phyloP scores from a whole-genome alignment of 2,329 filamentous ascomycete species.

The Sclerotinia glacialis region DNA sequence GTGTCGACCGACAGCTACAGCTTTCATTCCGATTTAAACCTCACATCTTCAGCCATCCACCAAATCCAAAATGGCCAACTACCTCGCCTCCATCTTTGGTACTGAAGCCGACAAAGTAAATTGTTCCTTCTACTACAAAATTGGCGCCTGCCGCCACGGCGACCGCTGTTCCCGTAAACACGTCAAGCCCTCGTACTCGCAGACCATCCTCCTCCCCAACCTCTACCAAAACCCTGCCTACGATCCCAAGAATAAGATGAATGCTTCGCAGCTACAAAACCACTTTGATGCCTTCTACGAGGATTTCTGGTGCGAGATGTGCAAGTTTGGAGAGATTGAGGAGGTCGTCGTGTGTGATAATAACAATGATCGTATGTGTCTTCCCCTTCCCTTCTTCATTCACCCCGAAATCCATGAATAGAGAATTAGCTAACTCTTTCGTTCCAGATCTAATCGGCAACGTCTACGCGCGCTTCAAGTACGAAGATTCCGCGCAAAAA shows the following conservation, averaged over 20 bases:
- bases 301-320: slow-evolving; percentile 99
- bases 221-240: slow-evolving; percentile 99
- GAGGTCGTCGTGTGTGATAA: slow-evolving; percentile 99
- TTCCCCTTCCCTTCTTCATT: slow-evolving; percentile 1
- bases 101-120: slow-evolving; percentile 99
- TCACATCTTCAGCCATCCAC: neutral
- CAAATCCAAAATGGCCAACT: slow-evolving; percentile 77
- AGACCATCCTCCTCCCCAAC: slow-evolving; percentile 96
- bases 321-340: slow-evolving; percentile 96
- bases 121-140: slow-evolving; percentile 99
- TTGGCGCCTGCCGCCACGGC: slow-evolving; percentile 96
- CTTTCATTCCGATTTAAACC: neutral
- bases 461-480: slow-evolving; percentile 99
- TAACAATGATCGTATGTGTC: slow-evolving; percentile 70
- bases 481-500: slow-evolving; percentile 91
- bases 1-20: neutral
- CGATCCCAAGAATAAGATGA: slow-evolving; percentile 97
- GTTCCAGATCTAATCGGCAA: slow-evolving; percentile 85
- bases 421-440: neutral
- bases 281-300: slow-evolving; percentile 99
- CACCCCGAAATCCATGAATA: slow-evolving; percentile 26
- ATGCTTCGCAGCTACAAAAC: slow-evolving; percentile 91
- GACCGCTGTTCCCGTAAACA: slow-evolving; percentile 98
- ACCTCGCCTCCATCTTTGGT: slow-evolving; percentile 98
- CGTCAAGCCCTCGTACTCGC: slow-evolving; percentile 96